phyloP scores from a whole-genome alignment of 2,329 filamentous ascomycete genomes.

The Diplocarpon mali region DNA sequence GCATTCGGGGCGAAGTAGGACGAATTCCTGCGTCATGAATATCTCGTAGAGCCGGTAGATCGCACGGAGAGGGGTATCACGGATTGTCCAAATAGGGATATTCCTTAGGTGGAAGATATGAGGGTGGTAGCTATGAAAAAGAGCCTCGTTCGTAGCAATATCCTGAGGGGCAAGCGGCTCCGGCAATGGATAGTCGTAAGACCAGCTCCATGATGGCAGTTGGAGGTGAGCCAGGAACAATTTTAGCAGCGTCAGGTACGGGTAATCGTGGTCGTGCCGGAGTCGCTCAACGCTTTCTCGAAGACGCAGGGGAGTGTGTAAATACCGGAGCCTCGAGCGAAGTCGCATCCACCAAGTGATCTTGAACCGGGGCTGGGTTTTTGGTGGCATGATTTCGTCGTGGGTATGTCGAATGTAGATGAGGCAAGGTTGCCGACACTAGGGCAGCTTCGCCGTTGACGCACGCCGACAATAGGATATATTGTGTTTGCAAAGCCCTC shows the following conservation, averaged over 20 bases:
- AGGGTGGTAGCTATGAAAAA: constrained; percentile 4
- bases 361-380: constrained; percentile 2
- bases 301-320: constrained; percentile 2
- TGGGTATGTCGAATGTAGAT: no score
- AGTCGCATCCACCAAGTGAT: constrained; percentile 8
- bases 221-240: not conserved
- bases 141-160: constrained; percentile 4
- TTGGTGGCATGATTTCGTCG: constrained; percentile 4
- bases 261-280: not conserved
- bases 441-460: no score
- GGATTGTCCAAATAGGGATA: constrained; percentile 23
- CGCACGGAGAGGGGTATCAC: constrained; percentile 25
- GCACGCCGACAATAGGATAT: no score
- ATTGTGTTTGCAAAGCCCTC: no score
- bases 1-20: constrained; percentile 8
- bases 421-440: not conserved
- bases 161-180: constrained; percentile 5
- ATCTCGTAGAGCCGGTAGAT: constrained; percentile 25
- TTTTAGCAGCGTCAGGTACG: not conserved
- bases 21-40: constrained; percentile 7
- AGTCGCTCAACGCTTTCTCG: not conserved
- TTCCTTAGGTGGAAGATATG: constrained; percentile 20
- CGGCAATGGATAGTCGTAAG: constrained; percentile 4
- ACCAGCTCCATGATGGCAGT: constrained; percentile 4
- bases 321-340: constrained; percentile 3